Evolutionary conservation across 768 basidiomycete species (phyloP).

Genomic region (Macrolepiota dolichaula): DNA sequence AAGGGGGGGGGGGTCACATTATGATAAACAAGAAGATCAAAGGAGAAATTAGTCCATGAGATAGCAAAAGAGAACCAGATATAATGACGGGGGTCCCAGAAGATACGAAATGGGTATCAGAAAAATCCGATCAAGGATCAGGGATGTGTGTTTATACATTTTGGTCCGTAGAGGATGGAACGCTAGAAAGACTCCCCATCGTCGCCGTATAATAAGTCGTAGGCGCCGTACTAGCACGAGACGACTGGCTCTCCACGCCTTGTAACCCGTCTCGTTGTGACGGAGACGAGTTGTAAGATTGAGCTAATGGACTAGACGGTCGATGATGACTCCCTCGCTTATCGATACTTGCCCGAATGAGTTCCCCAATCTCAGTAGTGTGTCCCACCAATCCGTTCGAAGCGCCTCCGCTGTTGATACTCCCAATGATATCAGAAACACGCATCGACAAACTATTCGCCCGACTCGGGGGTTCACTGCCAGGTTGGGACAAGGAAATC

Average conservation of each 20-base stretch:
- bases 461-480: conserved; percentile 13
- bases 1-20: no score
- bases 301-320: neutral
- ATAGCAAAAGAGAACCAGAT: neutral
- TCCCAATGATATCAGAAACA: conserved; percentile 10
- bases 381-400: neutral
- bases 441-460: conserved; percentile 10
- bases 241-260: conserved; percentile 9
- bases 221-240: neutral
- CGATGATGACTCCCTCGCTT: neutral
- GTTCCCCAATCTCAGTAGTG: conserved; percentile 19
- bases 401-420: neutral
- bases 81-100: neutral
- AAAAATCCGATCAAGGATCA: neutral
- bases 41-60: neutral
- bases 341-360: conserved; percentile 14
- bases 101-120: neutral
- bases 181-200: conserved; percentile 10
- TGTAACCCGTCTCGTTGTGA: neutral
- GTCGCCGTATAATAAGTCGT: conserved; percentile 16
- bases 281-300: neutral
- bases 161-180: conserved; percentile 1
- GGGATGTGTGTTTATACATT: neutral
- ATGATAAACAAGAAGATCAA: neutral
- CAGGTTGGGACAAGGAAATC: conserved; percentile 28